phyloP scores from a whole-genome alignment of 352 stramenopile genomes.

The Stephanocyclus meneghinianus region DNA sequence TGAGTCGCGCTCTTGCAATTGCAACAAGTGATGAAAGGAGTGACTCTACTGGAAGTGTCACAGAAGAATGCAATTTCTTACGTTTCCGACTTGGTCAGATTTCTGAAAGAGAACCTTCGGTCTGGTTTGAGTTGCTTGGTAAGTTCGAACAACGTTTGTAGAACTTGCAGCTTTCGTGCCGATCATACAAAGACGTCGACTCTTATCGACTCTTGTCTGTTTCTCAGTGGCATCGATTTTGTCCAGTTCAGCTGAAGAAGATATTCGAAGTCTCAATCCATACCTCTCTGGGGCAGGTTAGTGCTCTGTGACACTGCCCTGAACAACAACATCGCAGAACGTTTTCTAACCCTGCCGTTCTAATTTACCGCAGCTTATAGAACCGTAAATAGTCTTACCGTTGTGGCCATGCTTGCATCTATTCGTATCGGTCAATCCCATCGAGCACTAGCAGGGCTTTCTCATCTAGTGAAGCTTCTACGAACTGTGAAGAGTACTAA shows the following conservation, averaged over 20 bases:
- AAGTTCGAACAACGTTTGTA: neutral
- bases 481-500: slow-evolving; percentile 71
- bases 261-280: slow-evolving; percentile 85
- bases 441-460: slow-evolving; percentile 75
- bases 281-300: slow-evolving; percentile 75
- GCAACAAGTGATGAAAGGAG: slow-evolving; percentile 83
- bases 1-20: slow-evolving; percentile 81
- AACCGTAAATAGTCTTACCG: slow-evolving; percentile 81
- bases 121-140: slow-evolving; percentile 83
- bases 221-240: slow-evolving; percentile 80
- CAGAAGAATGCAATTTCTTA: slow-evolving; percentile 82
- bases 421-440: slow-evolving; percentile 85
- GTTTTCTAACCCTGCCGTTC: too few species aligned
- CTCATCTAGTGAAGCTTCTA: slow-evolving; percentile 77
- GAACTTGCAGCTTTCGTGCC: neutral
- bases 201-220: neutral
- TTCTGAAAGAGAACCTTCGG: slow-evolving; percentile 80
- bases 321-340: neutral
- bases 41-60: slow-evolving; percentile 63
- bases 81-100: slow-evolving; percentile 82
- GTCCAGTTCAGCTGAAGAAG: slow-evolving; percentile 77
- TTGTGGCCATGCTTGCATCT: slow-evolving; percentile 85
- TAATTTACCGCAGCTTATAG: slow-evolving; percentile 63
- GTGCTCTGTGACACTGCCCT: neutral
- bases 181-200: neutral